Evolutionary conservation across 257 asterid species (phyloP), one percentile per base, ranked within the genome.

Genomic region (Eucommia ulmoides): DNA sequence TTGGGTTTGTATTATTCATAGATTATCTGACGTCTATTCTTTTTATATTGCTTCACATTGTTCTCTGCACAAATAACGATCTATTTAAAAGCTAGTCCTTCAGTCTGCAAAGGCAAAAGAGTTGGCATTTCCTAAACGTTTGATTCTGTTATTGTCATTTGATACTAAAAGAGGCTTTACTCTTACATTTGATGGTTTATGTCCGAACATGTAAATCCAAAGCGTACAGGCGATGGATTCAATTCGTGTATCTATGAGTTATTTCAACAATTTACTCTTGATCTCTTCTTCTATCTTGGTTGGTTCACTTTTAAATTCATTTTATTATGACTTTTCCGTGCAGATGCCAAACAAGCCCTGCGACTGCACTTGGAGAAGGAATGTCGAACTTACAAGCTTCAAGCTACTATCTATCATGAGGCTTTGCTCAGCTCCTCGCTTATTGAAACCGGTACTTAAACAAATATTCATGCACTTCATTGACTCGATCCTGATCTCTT

Each of bases 321-420:
- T 52, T 51, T 10, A 64, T 26, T 20, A 24, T 50, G 71, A 41
- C 20, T 24, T 44, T 63, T 53, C 49, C 33, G 48, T 52, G n/a
- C 63, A 91, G 98, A 75, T 68, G 84, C 96, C 45, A 66, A 67
- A 58, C 81, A 66, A 69, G 81, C 86, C 58, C 76, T 89, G 49
- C 59, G 14, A 33, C 50, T 70, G 54, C 94, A 91, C 69, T 55
- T 91, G 73, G 81, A 71, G 71, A 70, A 68, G 59, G 93, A 91
- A 77, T 81, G 87, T 63, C 78, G 62, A 54, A 74, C 59, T 59
- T 80, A 76, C 66, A 80, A 72, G 65, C 77, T 91, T 41, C 81
- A 81, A 56, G 74, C 93, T 22, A 81, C 96, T 45, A 83, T 91
- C 65, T 78, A 69, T 77, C 71, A 69, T 2, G 95, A 91, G 74